Evolutionary conservation across 2,329 filamentous ascomycete species (phyloP).

Genomic region (Ilyonectria sp.): DNA sequence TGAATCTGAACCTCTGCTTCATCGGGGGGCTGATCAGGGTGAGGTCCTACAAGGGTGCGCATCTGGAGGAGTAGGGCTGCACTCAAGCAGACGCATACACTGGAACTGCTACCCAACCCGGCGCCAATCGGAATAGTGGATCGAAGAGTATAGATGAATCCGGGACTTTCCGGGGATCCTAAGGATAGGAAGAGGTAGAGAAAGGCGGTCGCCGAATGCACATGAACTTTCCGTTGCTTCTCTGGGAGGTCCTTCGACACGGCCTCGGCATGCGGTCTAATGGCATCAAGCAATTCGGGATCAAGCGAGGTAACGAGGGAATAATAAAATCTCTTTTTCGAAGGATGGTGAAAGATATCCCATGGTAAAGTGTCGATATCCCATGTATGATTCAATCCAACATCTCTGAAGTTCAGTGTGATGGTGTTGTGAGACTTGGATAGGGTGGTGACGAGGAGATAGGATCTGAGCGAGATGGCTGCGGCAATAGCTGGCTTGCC

Average conservation of each 20-base stretch:
- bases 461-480: slow-evolving; percentile 37
- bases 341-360: neutral
- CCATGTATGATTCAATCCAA: slow-evolving; percentile 35
- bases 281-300: neutral
- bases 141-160: neutral
- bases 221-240: neutral
- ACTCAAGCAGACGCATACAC: slow-evolving; percentile 36
- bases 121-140: slow-evolving; percentile 37
- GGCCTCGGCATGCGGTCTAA: neutral
- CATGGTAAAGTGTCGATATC: slow-evolving; percentile 30
- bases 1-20: neutral
- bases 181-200: neutral
- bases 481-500: slow-evolving; percentile 36
- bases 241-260: neutral
- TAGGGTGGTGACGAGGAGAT: slow-evolving; percentile 33
- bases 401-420: slow-evolving; percentile 32
- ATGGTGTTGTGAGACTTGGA: slow-evolving; percentile 29
- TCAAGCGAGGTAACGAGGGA: neutral
- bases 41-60: slow-evolving; percentile 1
- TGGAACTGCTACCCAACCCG: slow-evolving; percentile 36
- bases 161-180: neutral
- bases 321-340: neutral
- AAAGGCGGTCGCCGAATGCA: neutral
- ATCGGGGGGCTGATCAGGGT: slow-evolving; percentile 24
- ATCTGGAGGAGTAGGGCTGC: slow-evolving; percentile 33